A percentile compares a stretch with the other conserved stretches of the same genome.
These are phyloP conservation scores for Aspergillus sp. DNA, from an alignment of 2,329 filamentous ascomycete genomes.

Conservation along the genomic window DNA sequence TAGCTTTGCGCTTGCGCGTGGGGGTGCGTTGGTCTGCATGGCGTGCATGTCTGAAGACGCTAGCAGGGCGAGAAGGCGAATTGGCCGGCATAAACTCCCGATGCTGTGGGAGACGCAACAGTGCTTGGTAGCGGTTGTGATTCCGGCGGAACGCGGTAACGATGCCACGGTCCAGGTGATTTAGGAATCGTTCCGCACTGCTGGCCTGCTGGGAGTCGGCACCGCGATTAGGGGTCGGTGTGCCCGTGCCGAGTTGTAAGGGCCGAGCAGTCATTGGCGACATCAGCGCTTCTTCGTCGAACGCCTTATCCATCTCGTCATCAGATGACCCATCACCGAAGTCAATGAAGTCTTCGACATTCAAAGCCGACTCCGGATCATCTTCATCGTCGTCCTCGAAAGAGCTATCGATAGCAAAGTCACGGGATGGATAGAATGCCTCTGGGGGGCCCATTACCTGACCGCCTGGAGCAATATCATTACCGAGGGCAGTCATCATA, in stretches of 20 bases:
- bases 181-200: slow-evolving; percentile 57
- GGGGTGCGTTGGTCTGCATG: slow-evolving; percentile 43
- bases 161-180: slow-evolving; percentile 68
- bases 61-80: slow-evolving; percentile 44
- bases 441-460: slow-evolving; percentile 73
- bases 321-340: slow-evolving; percentile 63
- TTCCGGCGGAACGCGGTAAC: slow-evolving; percentile 75
- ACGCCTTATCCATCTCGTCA: slow-evolving; percentile 60
- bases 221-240: slow-evolving; percentile 39
- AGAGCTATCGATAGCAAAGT: slow-evolving; percentile 58
- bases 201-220: slow-evolving; percentile 32
- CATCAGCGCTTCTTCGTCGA: slow-evolving; percentile 45
- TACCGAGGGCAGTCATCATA: slow-evolving; percentile 73
- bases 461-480: slow-evolving; percentile 52
- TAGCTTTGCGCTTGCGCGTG: slow-evolving; percentile 43
- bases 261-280: slow-evolving; percentile 53
- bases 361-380: slow-evolving; percentile 61
- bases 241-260: slow-evolving; percentile 25
- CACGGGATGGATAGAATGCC: slow-evolving; percentile 71
- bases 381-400: slow-evolving; percentile 64
- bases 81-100: slow-evolving; percentile 48
- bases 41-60: slow-evolving; percentile 45
- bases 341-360: slow-evolving; percentile 72
- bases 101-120: slow-evolving; percentile 51
- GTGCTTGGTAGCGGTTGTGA: slow-evolving; percentile 52